A percentile compares a stretch with the other conserved stretches of the same genome.
Conservation (phyloP, 2,329 filamentous ascomycete genomes). For the Trichophyton verrucosum region DNA sequence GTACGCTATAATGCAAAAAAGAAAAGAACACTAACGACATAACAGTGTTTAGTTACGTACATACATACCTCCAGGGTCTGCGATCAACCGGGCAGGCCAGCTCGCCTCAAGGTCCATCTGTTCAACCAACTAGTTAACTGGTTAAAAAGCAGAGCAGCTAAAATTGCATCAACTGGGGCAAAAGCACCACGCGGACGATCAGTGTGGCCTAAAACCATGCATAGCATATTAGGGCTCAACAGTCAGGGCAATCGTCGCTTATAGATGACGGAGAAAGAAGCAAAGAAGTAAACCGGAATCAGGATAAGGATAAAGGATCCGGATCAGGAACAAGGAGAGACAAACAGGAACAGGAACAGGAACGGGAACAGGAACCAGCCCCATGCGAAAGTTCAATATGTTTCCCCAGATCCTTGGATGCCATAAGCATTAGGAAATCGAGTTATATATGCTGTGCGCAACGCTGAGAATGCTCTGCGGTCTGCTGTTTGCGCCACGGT, state of each 20-base stretch:
- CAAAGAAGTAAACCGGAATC: background rate
- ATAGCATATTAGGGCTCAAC: background rate
- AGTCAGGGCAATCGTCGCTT: background rate
- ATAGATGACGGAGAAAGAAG: background rate
- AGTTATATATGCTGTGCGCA: conserved; percentile 2
- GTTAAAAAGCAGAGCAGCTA: too few species aligned
- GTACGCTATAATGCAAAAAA: background rate
- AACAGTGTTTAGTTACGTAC: too few species aligned
- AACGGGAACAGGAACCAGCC: background rate
- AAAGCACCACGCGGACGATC: background rate
- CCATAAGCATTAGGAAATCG: conserved; percentile 1
- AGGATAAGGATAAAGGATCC: background rate
- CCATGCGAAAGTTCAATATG: background rate
- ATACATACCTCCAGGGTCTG: too few species aligned
- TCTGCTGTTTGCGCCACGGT: background rate
- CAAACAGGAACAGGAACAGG: background rate
- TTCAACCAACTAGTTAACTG: background rate
- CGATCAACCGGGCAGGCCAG: background rate
- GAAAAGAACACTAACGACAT: background rate
- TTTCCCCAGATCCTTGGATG: background rate
- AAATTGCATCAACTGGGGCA: background rate
- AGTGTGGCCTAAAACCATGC: background rate
- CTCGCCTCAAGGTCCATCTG: background rate
- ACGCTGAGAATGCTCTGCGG: background rate
- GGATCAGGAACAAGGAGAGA: background rate